phyloP scores from a whole-genome alignment of 1,284 basidiomycete species.

The Entoloma clypeatum region DNA sequence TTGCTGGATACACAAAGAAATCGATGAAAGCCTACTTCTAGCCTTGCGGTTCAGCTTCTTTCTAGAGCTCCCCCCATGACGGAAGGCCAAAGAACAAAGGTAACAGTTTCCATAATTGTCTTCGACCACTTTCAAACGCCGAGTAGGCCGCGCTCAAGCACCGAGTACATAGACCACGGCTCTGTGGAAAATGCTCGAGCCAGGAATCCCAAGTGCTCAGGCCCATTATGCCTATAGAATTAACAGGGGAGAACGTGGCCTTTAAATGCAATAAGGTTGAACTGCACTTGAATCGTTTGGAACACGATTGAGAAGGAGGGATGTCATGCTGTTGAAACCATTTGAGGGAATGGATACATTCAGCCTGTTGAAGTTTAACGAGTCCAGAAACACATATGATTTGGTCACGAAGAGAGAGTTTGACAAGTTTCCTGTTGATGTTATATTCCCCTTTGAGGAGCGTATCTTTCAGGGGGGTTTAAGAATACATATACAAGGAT shows the following conservation, averaged over 20 bases:
- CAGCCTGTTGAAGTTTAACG: no score
- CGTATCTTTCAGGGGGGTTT: background rate
- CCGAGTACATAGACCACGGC: background rate
- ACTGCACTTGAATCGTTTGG: no score
- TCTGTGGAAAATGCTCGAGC: background rate
- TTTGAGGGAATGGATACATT: no score
- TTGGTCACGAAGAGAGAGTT: no score
- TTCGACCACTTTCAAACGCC: constrained; percentile 3
- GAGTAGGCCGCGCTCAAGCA: background rate
- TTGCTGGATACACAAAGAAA: no score
- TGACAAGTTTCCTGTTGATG: no score
- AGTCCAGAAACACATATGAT: no score
- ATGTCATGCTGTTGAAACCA: no score
- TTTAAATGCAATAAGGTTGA: no score
- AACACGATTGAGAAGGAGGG: no score
- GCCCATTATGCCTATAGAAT: background rate
- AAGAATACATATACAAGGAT: background rate
- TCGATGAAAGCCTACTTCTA: background rate
- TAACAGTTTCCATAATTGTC: constrained; percentile 11
- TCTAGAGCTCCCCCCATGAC: constrained; percentile 10
- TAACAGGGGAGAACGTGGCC: no score
- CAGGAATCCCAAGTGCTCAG: background rate
- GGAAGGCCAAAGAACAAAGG: constrained; percentile 13
- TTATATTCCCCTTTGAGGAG: background rate
- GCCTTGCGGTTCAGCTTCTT: background rate